These are phyloP conservation scores for Ogataea thermomethanolica DNA, from an alignment of 805 yeast genomes.

Conservation along the genomic window DNA sequence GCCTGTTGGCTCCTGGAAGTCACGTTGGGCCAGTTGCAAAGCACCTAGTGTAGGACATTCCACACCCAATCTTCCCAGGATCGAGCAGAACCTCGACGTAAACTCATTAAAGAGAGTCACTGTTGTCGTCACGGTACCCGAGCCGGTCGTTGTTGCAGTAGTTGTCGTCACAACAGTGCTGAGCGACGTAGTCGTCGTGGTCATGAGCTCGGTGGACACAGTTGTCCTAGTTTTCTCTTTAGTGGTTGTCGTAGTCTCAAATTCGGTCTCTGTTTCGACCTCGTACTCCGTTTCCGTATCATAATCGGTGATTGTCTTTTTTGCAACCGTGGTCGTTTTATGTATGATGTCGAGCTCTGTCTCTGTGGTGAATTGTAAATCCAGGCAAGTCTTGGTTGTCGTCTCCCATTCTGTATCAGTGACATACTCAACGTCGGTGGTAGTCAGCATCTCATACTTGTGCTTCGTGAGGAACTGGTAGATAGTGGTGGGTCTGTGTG, in stretches of 20 bases:
- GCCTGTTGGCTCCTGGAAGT: constrained; percentile 7
- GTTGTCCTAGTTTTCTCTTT: constrained; percentile 6
- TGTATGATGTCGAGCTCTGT: constrained; percentile 13
- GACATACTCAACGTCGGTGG: constrained; percentile 13
- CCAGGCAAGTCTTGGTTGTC: constrained; percentile 14
- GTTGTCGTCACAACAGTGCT: constrained; percentile 9
- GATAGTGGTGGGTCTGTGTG: constrained; percentile 18
- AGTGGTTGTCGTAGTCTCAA: constrained; percentile 9
- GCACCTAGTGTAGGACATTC: constrained; percentile 13
- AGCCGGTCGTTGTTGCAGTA: constrained; percentile 5
- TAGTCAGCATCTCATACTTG: constrained; percentile 18
- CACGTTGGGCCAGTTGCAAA: constrained; percentile 11
- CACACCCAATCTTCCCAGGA: constrained; percentile 18
- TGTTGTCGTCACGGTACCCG: constrained; percentile 8
- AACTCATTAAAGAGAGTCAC: constrained; percentile 16
- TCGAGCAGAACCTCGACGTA: constrained; percentile 20
- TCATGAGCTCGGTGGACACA: constrained; percentile 10
- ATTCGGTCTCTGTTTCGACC: constrained; percentile 13
- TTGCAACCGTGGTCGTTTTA: constrained; percentile 15
- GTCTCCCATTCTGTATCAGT: constrained; percentile 20
- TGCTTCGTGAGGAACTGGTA: constrained; percentile 17
- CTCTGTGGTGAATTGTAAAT: constrained; percentile 15
- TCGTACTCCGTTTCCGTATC: constrained; percentile 18
- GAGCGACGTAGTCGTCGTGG: constrained; percentile 10
- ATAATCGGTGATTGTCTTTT: constrained; percentile 15